phyloP scores from a whole-genome alignment of 768 basidiomycete genomes.

The Leucogyrophana mollusca region DNA sequence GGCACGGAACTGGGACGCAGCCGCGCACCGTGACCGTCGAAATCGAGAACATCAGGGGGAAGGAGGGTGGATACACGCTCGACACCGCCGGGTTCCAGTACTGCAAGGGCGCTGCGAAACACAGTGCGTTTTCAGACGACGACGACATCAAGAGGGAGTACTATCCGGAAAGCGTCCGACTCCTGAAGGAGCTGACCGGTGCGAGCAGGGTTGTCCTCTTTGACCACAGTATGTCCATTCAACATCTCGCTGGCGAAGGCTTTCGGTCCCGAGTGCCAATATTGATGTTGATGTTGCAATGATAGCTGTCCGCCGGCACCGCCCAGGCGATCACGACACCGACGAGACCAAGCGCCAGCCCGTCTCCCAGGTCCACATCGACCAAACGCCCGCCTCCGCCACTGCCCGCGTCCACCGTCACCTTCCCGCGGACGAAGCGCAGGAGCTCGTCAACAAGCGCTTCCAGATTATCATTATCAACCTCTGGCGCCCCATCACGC shows the following conservation, averaged over 20 bases:
- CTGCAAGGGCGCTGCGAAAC: conserved; percentile 35
- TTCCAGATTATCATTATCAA: conserved; percentile 65
- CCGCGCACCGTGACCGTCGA: conserved; percentile 29
- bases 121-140: conserved; percentile 48
- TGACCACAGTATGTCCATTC: conserved; percentile 56
- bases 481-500: conserved; percentile 55
- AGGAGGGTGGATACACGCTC: conserved; percentile 42
- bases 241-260: background rate
- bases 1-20: conserved; percentile 31
- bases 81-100: conserved; percentile 56
- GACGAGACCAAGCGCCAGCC: conserved; percentile 42
- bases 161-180: conserved; percentile 57
- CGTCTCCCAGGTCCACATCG: conserved; percentile 42
- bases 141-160: conserved; percentile 54
- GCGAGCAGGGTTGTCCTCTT: conserved; percentile 62
- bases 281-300: background rate
- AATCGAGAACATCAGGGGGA: conserved; percentile 55
- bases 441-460: conserved; percentile 41
- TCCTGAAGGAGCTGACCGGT: conserved; percentile 59
- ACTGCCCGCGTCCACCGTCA: conserved; percentile 49
- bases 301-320: conserved; percentile 46
- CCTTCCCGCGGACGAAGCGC: conserved; percentile 44
- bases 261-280: background rate
- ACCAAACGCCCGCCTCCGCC: conserved; percentile 47
- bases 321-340: conserved; percentile 36